Evolutionary conservation across 257 asterid genomes (phyloP).

Genomic region (Solanum piurae): DNA sequence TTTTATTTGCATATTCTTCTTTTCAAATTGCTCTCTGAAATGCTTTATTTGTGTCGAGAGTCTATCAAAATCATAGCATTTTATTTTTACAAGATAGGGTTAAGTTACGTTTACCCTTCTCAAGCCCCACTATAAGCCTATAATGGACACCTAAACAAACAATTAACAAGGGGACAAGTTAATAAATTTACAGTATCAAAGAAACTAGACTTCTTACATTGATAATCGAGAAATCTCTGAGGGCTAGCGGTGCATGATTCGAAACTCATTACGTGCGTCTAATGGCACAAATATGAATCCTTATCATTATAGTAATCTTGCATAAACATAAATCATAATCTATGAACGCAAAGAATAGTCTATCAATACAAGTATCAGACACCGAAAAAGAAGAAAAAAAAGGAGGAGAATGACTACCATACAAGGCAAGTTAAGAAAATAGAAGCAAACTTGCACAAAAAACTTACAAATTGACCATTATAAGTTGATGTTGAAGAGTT

Average conservation of each 20-base stretch:
- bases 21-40: no score
- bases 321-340: not conserved
- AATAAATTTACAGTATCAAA: no score
- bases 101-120: not conserved
- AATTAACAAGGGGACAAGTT: not conserved
- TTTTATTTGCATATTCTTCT: not conserved
- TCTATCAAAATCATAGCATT: fast-evolving
- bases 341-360: not conserved
- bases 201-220: not conserved
- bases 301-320: not conserved
- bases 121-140: not conserved
- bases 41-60: fast-evolving
- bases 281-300: not conserved
- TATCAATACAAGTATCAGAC: not conserved
- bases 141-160: not conserved
- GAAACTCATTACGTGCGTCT: not conserved
- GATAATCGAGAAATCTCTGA: not conserved
- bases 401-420: not conserved
- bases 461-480: not conserved
- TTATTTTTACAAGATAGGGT: not conserved
- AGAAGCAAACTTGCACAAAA: not conserved
- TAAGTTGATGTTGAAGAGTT: not conserved
- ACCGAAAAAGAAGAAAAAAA: not conserved
- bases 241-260: not conserved
- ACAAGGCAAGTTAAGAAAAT: not conserved